These are phyloP conservation scores for Colletotrichum tanaceti DNA, from an alignment of 2,329 filamentous ascomycete species.

Conservation along the genomic window DNA sequence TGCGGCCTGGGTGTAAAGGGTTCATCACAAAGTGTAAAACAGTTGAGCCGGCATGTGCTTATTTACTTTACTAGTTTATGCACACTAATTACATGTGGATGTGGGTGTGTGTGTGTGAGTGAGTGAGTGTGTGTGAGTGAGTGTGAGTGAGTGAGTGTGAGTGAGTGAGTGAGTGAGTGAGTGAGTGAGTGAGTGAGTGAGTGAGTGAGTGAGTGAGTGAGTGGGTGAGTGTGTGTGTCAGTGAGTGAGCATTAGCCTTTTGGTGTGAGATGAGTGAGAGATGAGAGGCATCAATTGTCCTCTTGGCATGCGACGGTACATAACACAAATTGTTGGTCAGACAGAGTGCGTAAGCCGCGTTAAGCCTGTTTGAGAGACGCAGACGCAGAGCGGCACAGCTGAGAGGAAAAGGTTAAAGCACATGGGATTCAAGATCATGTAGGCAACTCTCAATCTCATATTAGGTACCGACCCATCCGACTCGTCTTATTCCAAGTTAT, in stretches of 20 bases:
- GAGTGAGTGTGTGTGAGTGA: no score
- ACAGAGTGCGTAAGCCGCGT: conserved; percentile 23
- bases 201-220: no score
- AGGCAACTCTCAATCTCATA: background rate
- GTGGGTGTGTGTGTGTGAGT: no score
- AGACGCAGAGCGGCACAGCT: conserved; percentile 5
- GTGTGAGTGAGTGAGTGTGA: no score
- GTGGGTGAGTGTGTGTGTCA: no score
- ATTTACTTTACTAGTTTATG: no score
- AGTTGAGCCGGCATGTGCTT: background rate
- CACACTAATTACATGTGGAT: no score
- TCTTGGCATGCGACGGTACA: background rate
- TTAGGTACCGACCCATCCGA: background rate
- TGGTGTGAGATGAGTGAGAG: background rate
- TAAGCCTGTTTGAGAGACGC: conserved; percentile 32
- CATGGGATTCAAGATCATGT: background rate
- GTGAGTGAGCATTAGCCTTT: no score
- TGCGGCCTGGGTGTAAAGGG: background rate
- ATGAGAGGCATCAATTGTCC: background rate
- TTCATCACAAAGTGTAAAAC: background rate
- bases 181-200: no score
- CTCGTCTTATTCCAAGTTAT: background rate
- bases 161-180: no score
- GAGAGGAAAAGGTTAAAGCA: no score
- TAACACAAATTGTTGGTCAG: conserved; percentile 17